Base-by-base conservation (phyloP, 371 early-diverging fungal species). In the Mortierella sp. region DNA sequence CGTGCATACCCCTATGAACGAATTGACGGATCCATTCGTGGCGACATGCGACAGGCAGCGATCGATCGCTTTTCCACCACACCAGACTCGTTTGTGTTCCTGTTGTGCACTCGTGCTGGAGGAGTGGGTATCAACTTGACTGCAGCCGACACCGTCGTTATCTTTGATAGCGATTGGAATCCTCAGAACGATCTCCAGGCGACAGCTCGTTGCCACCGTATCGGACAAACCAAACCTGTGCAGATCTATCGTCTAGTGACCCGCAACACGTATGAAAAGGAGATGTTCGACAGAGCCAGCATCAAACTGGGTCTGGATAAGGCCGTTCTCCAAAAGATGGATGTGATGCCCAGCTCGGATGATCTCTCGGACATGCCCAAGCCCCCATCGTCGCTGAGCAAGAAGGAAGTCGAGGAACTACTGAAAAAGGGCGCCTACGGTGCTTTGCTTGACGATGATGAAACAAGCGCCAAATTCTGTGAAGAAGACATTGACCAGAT, bases 401-500 rank as follows among this genome's bases (percentile, higher is more conserved):
- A 94, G 71, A 89, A 93, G 78, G 95, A 94, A 61, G 92, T 96
- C 34, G 96, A 97, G 80, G 91, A 92, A 56, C 74, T 96, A 38
- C 69, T 96, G 45, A 95, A 95, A 79, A 93, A 95, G 86, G 96
- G 95, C 28, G 95, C 97, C 6, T 94, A 95, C 80, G 95, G 91
- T 41, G 95, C 95, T 1, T 82, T 96, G 56, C 79, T 95, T 82
- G 95, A 96, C 64, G 94, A 94, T 50, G 94, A 94, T 63, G 95
- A 90, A 51, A 80, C 82, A 2, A 82, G 88, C 71, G 83, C 87
- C 50, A 82, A 92, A 65, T 98, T 98, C 72, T 96, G 95, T 76
- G 96, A 94, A 64, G 98, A 97, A 83, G 97, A 97, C 71, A 98
- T 98, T 82, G 98, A 98, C 72, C 92, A 93, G 59, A 98, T 98